phyloP scores from a whole-genome alignment of 2,329 filamentous ascomycete species.

The Cladosporium sp. region DNA sequence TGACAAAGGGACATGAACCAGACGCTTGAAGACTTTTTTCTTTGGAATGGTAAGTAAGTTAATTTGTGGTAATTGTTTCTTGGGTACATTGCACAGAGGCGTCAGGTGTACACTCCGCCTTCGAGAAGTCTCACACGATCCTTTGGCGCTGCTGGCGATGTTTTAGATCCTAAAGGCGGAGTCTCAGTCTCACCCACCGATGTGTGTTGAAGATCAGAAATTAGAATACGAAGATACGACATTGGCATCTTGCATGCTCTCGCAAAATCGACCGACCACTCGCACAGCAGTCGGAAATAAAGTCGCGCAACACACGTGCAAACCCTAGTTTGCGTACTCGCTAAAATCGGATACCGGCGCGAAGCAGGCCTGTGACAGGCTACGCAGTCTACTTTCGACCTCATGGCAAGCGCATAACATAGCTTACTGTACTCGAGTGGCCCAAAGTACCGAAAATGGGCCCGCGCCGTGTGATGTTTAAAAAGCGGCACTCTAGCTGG shows the following conservation, averaged over 20 bases:
- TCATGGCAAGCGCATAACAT: conserved; percentile 7
- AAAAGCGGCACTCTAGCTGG: conserved; percentile 4
- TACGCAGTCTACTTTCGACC: neutral
- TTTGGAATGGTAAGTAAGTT: neutral
- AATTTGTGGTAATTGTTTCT: neutral
- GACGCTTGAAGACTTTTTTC: neutral
- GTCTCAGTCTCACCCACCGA: neutral
- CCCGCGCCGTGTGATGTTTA: conserved; percentile 7
- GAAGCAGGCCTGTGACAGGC: neutral
- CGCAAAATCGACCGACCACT: neutral
- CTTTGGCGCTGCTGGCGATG: neutral
- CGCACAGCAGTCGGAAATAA: neutral
- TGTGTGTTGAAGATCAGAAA: neutral
- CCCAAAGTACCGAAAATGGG: conserved; percentile 10
- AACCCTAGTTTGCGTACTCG: conserved; percentile 3
- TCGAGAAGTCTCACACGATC: neutral
- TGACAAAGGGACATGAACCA: neutral
- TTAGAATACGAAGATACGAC: neutral
- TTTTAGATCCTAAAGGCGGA: neutral
- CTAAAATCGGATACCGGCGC: conserved; percentile 7
- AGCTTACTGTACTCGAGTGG: neutral
- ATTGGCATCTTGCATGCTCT: neutral
- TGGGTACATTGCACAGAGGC: neutral
- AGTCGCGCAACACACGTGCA: conserved; percentile 5
- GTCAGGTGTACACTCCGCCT: neutral